Conservation (phyloP, 208 protist genomes). For the Phytomonas sp. region DNA sequence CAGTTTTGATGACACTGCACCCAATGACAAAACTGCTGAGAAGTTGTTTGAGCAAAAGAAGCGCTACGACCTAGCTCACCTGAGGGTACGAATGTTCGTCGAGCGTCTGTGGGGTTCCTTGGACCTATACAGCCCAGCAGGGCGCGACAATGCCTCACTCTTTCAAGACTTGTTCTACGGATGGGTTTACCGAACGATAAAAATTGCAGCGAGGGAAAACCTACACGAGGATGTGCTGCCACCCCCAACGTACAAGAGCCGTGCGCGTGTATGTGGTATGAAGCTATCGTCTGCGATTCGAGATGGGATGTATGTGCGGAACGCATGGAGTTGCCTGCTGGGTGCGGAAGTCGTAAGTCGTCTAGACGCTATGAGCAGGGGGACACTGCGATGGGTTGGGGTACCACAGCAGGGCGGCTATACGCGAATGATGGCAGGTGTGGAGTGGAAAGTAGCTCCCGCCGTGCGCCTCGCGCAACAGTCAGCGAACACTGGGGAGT, state of each 20-base stretch:
- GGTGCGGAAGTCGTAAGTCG: constrained; percentile 27
- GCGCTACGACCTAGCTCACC: constrained; percentile 13
- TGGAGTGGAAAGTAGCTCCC: constrained; percentile 48
- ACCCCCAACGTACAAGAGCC: constrained; percentile 14
- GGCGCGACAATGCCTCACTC: constrained; percentile 29
- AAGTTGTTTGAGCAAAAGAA: constrained; percentile 1
- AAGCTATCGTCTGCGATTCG: constrained; percentile 27
- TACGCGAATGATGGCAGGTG: constrained; percentile 43
- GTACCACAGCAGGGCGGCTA: constrained; percentile 46
- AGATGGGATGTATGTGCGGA: constrained; percentile 18
- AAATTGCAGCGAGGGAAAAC: constrained; percentile 32
- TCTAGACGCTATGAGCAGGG: constrained; percentile 31
- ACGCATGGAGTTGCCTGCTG: constrained; percentile 39
- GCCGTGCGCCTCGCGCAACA: constrained; percentile 19
- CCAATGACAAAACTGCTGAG: neutral
- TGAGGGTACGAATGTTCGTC: constrained; percentile 15
- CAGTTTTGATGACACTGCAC: neutral
- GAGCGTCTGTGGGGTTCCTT: constrained; percentile 36
- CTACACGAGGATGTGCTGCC: constrained; percentile 32
- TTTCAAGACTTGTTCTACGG: constrained; percentile 32
- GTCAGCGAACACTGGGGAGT: constrained; percentile 8
- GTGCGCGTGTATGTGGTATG: constrained; percentile 26
- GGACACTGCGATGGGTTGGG: constrained; percentile 53
- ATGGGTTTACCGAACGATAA: constrained; percentile 31
- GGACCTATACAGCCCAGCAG: constrained; percentile 25